Base-by-base conservation (phyloP, 1,284 basidiomycete species). In the Fomitiporia mediterranea region DNA sequence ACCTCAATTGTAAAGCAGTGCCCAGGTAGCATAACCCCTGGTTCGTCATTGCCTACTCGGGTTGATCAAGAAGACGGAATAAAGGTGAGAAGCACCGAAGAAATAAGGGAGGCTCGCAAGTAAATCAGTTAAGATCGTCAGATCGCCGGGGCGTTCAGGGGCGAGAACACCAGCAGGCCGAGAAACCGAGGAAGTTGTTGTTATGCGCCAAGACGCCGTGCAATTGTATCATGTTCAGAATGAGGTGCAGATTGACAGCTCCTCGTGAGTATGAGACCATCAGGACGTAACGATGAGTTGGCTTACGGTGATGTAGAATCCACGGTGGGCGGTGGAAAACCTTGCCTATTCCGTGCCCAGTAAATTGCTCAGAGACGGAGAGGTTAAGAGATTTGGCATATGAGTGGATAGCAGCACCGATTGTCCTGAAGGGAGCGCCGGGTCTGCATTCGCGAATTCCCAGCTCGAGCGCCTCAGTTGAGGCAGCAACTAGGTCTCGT, bases 1-100 rank as follows among this genome's bases (percentile, higher is more conserved):
- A 86, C 89, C 78, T 91, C 92, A 49, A 95, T 92, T 0, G 92
- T 94, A 65, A 94, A 94, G 66, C 89, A 91, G 68, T 94, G 83
- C 0, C 92, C 92, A 0, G 86, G 85, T 47, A 71, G 66, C 92
- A 95, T 94, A 13, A 77, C 65, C 0, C 84, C 91, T 1, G 84
- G 83, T 57, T 91, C 89, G 21, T 86, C 81, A 62, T 94, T 94
- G 44, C 77, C 89, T 92, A 59, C 43, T 58, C 39, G 28, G 60
- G 42, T 42, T 13, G 30, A 37, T 50, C 48, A 17, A 50, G 28
- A 50, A 35, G 8, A 5, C 7, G 7, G 17, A 28, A 28, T 32
- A 6, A 46, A 28, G n/a, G 11, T 5, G 51, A 44, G 25, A 46
- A 30, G 28, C 25, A 17, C n/a, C n/a, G 28, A 50, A 13, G 55